Base-by-base conservation (phyloP, 495 filamentous ascomycete species). In the Venustampulla echinocandica region DNA sequence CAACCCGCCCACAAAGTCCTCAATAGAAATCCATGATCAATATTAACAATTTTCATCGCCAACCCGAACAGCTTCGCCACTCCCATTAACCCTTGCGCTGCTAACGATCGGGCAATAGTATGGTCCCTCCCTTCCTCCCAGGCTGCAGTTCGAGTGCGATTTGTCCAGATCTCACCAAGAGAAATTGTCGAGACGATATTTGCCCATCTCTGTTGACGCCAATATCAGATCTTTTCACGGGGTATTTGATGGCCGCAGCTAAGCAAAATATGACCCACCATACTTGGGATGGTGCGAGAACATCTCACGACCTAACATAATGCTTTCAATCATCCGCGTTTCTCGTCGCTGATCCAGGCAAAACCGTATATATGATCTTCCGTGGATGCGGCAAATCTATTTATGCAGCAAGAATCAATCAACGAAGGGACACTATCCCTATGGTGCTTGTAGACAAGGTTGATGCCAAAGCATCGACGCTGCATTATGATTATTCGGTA, bases 81-180 rank as follows among this genome's bases (percentile, higher is more conserved):
- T 41, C 36, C 17, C 34, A 45, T 42, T 45, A 19, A 18, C 42
- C 35, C 50, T 24, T 21, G 27, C 23, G 25, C 27, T 27, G 38
- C 24, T 13, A 23, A 44, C 21, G 34, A 34, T 46, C 38, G 46
- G 48, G 46, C 44, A 50, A 54, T 42, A 40, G 23, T 3, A 30
- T 51, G 50, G 50, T 49, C 55, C 55, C 52, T 55, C 47, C 55
- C 52, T 52, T 46, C 55, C 55, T 52, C 55, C 55, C 55, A 44
- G 48, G 33, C 48, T 53, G 49, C 47, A 53, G 37, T 54, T 50
- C 49, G 42, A 55, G 45, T 46, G 49, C 53, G 44, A 54, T 25
- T 46, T 52, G 47, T 58, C 48, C 42, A 52, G n/a, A 49, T 46
- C 42, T 42, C 25, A 28, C 24, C 36, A 43, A 36, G 44, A 54